Conservation (phyloP, 164 flowering plant genomes). For the Echeveria elegans region DNA sequence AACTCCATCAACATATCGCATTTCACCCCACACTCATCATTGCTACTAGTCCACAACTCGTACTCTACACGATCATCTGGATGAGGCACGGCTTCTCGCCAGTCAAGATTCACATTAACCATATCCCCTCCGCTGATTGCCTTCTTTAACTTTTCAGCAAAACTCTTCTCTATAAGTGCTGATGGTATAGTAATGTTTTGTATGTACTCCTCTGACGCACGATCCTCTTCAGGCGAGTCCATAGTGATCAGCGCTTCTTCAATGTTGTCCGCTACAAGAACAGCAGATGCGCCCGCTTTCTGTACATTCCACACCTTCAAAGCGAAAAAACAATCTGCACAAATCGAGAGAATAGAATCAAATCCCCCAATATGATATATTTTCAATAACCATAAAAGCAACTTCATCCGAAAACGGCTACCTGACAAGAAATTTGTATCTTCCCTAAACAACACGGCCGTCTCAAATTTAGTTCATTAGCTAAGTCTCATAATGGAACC, state of each 20-base stretch:
- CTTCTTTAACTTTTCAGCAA: conserved; percentile 70
- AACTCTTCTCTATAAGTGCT: conserved; percentile 68
- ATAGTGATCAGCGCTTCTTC: conserved; percentile 87
- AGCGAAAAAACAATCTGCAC: conserved; percentile 88
- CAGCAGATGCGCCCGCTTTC: conserved; percentile 96
- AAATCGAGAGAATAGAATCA: background rate
- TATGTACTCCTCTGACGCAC: conserved; percentile 54
- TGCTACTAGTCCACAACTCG: conserved; percentile 69
- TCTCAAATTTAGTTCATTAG: background rate
- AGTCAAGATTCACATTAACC: conserved; percentile 94
- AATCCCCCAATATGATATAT: too few species aligned
- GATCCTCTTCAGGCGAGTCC: conserved; percentile 88
- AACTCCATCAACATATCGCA: conserved; percentile 79
- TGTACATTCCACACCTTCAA: conserved; percentile 97
- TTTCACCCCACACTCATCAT: conserved; percentile 75
- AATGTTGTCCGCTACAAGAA: conserved; percentile 78
- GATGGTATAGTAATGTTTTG: conserved; percentile 94
- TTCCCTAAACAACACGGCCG: background rate
- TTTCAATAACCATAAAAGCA: background rate
- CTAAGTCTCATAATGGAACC: background rate
- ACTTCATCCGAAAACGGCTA: background rate
- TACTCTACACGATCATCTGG: conserved; percentile 69
- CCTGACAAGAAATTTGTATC: background rate
- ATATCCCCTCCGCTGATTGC: conserved; percentile 57
- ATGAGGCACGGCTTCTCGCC: conserved; percentile 95